These are phyloP conservation scores for Eruca vesicaria DNA, from an alignment of 441 rosid species.

Conservation along the genomic window DNA sequence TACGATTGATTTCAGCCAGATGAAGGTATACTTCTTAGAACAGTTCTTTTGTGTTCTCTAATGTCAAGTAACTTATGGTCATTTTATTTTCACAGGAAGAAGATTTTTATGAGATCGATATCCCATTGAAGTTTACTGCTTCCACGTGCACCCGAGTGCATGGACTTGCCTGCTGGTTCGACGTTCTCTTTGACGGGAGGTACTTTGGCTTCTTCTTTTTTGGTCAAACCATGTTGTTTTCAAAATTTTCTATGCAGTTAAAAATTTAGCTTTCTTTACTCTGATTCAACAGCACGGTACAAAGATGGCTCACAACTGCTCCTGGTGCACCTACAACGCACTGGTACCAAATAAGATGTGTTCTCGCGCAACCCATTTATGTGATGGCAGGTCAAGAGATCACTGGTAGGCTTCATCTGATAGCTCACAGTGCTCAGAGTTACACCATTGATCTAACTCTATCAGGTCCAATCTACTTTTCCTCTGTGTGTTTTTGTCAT, in stretches of 20 bases:
- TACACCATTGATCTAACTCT: constrained; percentile 76
- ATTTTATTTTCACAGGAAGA: constrained; percentile 62
- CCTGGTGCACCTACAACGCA: constrained; percentile 96
- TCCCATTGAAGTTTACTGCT: constrained; percentile 76
- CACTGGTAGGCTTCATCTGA: constrained; percentile 71
- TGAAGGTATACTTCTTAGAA: constrained; percentile 52
- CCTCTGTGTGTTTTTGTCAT: background rate
- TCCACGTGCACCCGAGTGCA: constrained; percentile 83
- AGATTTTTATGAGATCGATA: constrained; percentile 74
- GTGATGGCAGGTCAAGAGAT: constrained; percentile 96
- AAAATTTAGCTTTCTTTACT: background rate
- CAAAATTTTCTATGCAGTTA: background rate
- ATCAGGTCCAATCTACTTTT: constrained; percentile 50
- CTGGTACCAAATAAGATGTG: constrained; percentile 93
- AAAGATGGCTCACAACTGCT: constrained; percentile 90
- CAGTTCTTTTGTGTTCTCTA: background rate
- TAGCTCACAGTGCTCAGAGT: constrained; percentile 87
- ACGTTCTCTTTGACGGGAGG: constrained; percentile 90
- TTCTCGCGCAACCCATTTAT: constrained; percentile 85
- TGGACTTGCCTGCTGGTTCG: constrained; percentile 97
- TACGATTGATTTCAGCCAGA: constrained; percentile 58
- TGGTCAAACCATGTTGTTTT: background rate
- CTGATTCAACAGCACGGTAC: constrained; percentile 58
- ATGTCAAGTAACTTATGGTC: background rate
- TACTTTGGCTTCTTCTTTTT: constrained; percentile 16